Percentiles rank a stretch among this genome's conserved stretches.
phyloP scores from a whole-genome alignment of 2,329 filamentous ascomycete genomes.

The Fusarium napiforme region DNA sequence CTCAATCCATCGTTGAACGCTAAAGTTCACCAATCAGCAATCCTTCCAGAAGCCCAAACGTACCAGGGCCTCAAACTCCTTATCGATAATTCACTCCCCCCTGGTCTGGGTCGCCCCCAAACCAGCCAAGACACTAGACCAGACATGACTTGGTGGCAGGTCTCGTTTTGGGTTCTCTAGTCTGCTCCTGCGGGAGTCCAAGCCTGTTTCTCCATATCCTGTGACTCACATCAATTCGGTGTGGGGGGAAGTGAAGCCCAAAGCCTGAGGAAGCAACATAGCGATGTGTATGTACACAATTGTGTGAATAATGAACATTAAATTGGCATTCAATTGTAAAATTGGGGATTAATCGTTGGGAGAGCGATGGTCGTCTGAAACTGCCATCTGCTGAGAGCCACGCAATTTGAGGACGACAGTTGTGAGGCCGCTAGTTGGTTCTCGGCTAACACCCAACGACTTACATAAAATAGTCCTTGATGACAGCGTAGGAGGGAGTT shows the following conservation, averaged over 20 bases:
- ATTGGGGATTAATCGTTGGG: background rate
- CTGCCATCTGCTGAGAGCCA: background rate
- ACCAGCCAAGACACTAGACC: constrained; percentile 32
- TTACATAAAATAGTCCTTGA: background rate
- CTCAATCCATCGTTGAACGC: constrained; percentile 23
- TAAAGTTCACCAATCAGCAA: constrained; percentile 29
- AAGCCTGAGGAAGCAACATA: constrained; percentile 7
- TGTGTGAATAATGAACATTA: background rate
- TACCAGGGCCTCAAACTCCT: constrained; percentile 17
- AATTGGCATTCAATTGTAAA: background rate
- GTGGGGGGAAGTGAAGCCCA: constrained; percentile 26
- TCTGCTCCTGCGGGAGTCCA: constrained; percentile 33
- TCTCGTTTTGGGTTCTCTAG: constrained; percentile 40
- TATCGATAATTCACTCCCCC: constrained; percentile 41
- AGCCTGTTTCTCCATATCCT: constrained; percentile 40
- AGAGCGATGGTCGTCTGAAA: background rate
- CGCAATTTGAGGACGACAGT: background rate
- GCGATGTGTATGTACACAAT: constrained; percentile 3
- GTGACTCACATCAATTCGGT: constrained; percentile 44
- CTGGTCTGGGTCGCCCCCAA: constrained; percentile 24
- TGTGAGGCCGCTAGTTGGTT: constrained; percentile 24
- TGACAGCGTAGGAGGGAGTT: background rate
- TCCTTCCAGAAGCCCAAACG: constrained; percentile 33
- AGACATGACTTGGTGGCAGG: constrained; percentile 31
- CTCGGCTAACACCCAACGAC: background rate